Evolutionary conservation across 129 eudicot genomes (phyloP).

Genomic region (carrot (Daucus carota)): DNA sequence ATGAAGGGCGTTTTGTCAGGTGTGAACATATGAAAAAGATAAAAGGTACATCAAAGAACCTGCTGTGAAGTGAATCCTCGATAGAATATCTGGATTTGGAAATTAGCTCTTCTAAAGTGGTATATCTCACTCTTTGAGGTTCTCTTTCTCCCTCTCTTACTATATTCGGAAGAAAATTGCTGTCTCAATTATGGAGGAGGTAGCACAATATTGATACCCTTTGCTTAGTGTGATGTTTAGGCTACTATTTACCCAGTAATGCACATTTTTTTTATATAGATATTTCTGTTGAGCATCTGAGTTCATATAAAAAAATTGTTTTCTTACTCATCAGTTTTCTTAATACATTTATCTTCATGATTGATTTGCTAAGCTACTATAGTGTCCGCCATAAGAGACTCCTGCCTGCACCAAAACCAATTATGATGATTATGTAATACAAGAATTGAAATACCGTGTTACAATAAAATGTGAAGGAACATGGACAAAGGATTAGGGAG

Average conservation of each 20-base stretch:
- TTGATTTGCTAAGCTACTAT: neutral
- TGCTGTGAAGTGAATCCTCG: neutral
- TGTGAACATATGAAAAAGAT: neutral
- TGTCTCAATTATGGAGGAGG: neutral
- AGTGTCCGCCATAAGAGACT: neutral
- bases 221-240: neutral
- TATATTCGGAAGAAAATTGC: neutral
- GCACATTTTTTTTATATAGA: no score
- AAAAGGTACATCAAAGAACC: neutral
- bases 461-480: neutral
- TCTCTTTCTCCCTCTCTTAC: neutral
- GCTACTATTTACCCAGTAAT: neutral
- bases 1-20: neutral
- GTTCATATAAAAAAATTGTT: neutral
- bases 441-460: neutral
- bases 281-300: neutral
- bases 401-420: neutral
- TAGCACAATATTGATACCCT: neutral
- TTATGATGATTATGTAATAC: neutral
- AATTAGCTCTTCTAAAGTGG: slow-evolving; percentile 7
- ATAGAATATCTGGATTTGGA: neutral
- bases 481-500: no score
- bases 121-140: neutral
- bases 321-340: neutral
- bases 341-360: neutral